These are phyloP conservation scores for Candida pini DNA, from an alignment of 805 yeast species.

Conservation along the genomic window DNA sequence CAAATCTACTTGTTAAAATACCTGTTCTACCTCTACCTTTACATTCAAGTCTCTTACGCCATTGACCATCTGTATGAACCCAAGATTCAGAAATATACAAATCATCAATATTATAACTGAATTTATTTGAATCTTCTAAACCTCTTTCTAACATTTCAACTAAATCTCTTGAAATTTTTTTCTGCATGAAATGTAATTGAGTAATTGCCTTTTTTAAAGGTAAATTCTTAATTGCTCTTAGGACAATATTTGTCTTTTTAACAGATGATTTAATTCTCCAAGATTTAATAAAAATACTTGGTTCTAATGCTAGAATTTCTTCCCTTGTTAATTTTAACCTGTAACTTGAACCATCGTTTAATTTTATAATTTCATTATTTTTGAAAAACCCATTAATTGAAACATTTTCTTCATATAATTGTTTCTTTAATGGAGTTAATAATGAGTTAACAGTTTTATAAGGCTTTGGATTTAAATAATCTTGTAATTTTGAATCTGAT, in stretches of 20 bases:
- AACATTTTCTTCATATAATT: conserved; percentile 59
- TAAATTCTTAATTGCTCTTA: conserved; percentile 70
- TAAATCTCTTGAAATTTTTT: conserved; percentile 73
- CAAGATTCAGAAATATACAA: conserved; percentile 76
- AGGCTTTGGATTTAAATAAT: conserved; percentile 46
- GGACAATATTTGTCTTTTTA: conserved; percentile 78
- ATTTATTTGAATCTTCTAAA: conserved; percentile 55
- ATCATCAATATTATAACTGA: conserved; percentile 54
- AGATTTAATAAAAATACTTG: conserved; percentile 77
- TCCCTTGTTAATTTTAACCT: conserved; percentile 50
- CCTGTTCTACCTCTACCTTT: conserved; percentile 93
- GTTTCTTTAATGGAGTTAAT: conserved; percentile 65
- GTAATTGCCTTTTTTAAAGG: conserved; percentile 76
- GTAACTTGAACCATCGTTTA: conserved; percentile 34
- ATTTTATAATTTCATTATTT: conserved; percentile 47
- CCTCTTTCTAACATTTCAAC: conserved; percentile 72
- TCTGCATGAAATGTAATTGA: conserved; percentile 83
- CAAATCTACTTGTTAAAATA: conserved; percentile 64
- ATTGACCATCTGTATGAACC: conserved; percentile 85
- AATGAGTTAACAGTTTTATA: conserved; percentile 48
- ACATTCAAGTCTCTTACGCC: conserved; percentile 65
- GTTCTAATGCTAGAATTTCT: conserved; percentile 79
- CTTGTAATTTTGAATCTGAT: conserved; percentile 37
- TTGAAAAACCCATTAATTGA: conserved; percentile 62
- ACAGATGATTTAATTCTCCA: conserved; percentile 80